These are phyloP conservation scores for Salicornia ramosissima DNA, from an alignment of 148 eudicot genomes.

Conservation along the genomic window DNA sequence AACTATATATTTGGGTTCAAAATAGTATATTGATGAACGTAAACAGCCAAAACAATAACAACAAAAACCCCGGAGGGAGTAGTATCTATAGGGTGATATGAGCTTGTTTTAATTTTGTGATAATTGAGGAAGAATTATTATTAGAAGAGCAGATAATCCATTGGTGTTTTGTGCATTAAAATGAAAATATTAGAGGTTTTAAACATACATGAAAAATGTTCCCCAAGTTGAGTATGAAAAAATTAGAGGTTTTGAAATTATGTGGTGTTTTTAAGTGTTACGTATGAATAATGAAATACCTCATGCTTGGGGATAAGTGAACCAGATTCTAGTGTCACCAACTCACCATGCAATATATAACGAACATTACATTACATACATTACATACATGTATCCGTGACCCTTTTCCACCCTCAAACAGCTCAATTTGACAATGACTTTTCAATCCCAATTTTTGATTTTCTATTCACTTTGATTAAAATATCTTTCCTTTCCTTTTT, in stretches of 20 bases:
- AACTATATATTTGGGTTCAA: too few species aligned
- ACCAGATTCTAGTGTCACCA: constrained; percentile 23
- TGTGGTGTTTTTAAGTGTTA: constrained; percentile 8
- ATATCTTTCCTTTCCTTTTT: constrained; percentile 22
- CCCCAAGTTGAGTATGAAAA: constrained; percentile 1
- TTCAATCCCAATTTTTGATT: constrained; percentile 7
- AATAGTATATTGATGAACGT: too few species aligned
- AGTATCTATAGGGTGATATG: too few species aligned
- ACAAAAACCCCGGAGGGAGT: too few species aligned
- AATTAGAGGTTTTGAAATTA: not conserved
- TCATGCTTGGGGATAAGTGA: constrained; percentile 15
- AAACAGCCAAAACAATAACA: too few species aligned
- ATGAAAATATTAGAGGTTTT: not conserved
- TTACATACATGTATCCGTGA: constrained; percentile 7
- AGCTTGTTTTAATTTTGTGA: too few species aligned
- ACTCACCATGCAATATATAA: not conserved
- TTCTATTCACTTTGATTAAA: not conserved
- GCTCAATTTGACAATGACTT: constrained; percentile 19
- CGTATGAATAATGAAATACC: not conserved
- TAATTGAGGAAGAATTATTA: not conserved
- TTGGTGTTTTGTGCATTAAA: constrained; percentile 7
- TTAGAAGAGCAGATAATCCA: not conserved
- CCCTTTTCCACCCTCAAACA: constrained; percentile 6
- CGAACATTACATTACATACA: too few species aligned
- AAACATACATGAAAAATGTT: not conserved